phyloP scores from a whole-genome alignment of 2,329 filamentous ascomycete species.

The Hypomyces rosellus region DNA sequence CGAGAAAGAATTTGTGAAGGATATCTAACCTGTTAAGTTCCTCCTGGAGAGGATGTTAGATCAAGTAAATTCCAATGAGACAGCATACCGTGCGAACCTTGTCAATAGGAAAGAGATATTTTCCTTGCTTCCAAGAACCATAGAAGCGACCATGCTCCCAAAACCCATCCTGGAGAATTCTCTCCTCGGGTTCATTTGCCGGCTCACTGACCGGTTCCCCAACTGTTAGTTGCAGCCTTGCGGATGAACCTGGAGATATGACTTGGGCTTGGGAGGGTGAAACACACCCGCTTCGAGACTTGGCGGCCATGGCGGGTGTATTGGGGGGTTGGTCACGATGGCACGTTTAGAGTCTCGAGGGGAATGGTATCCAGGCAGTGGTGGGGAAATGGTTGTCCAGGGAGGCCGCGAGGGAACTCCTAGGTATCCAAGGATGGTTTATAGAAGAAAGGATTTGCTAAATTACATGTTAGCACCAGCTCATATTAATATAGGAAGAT shows the following conservation, averaged over 20 bases:
- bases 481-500: no score
- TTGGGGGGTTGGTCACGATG: conserved; percentile 7
- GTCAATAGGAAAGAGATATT: conserved; percentile 74
- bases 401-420: not conserved
- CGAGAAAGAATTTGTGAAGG: conserved; percentile 69
- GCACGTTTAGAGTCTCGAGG: conserved; percentile 4
- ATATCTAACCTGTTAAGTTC: conserved; percentile 77
- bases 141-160: conserved; percentile 64
- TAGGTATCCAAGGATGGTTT: not conserved
- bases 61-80: not conserved
- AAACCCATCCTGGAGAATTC: conserved; percentile 22
- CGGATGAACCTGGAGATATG: conserved; percentile 8
- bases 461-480: not conserved
- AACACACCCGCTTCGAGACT: conserved; percentile 26
- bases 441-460: not conserved
- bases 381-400: no score
- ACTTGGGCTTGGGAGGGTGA: conserved; percentile 13
- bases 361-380: not conserved
- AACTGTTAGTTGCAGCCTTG: conserved; percentile 13
- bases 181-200: conserved; percentile 9
- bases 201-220: conserved; percentile 15
- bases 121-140: conserved; percentile 59
- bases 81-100: conserved; percentile 1
- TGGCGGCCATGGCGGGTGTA: conserved; percentile 19
- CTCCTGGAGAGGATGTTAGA: conserved; percentile 36